These are phyloP conservation scores for Ceratocystis smalleyi DNA, from an alignment of 2,329 filamentous ascomycete genomes.

Conservation along the genomic window DNA sequence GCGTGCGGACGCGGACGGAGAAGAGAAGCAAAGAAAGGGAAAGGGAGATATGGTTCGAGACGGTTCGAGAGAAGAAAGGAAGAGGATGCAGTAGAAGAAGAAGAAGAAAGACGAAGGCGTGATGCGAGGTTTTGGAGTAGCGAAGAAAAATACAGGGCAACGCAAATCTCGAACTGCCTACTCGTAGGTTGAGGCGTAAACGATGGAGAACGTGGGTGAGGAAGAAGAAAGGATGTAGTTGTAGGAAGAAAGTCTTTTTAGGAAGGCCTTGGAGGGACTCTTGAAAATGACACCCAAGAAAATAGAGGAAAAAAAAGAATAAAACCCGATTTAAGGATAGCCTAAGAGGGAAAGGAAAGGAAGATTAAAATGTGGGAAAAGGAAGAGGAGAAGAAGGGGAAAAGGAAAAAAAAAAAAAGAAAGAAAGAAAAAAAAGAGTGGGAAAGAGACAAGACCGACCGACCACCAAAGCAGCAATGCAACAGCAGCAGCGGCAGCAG, in stretches of 20 bases:
- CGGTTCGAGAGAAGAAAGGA: not conserved
- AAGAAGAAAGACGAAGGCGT: not conserved
- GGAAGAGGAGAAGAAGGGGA: not conserved
- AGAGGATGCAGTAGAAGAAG: not conserved
- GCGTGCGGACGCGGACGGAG: not conserved
- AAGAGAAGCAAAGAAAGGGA: not conserved
- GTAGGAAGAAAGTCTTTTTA: not conserved
- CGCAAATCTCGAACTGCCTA: not conserved
- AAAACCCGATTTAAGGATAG: not conserved
- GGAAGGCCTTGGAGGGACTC: not conserved
- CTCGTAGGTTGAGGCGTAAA: not conserved
- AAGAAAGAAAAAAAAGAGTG: not conserved
- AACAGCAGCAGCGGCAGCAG: not conserved
- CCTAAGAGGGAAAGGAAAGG: conserved; percentile 4
- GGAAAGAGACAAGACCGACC: not conserved
- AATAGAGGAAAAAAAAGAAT: not conserved
- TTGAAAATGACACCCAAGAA: not conserved
- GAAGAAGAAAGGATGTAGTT: not conserved
- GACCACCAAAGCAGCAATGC: not conserved
- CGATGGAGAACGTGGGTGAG: not conserved
- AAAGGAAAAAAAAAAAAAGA: not conserved
- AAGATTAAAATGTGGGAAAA: conserved; percentile 5
- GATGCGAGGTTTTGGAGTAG: not conserved
- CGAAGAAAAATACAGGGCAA: not conserved
- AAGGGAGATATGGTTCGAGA: not conserved